These are phyloP conservation scores for Cladosporium phlei DNA, from an alignment of 2,329 filamentous ascomycete genomes.

Conservation along the genomic window DNA sequence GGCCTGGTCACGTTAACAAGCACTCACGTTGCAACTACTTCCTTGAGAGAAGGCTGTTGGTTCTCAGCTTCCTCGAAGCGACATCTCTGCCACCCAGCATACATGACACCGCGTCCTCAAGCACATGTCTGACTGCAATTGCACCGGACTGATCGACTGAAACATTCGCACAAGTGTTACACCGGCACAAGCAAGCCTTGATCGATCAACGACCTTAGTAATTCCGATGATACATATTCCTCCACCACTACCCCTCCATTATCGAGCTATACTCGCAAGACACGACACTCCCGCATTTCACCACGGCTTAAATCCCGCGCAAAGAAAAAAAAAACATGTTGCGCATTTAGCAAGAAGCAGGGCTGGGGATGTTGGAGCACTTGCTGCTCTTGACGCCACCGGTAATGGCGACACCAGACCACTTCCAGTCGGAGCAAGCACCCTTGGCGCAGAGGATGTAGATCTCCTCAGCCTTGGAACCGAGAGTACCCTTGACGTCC, in stretches of 20 bases:
- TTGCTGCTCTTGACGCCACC: conserved; percentile 46
- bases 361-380: conserved; percentile 38
- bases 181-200: not conserved
- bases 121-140: too few relatives aligned
- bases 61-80: too few relatives aligned
- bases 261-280: not conserved
- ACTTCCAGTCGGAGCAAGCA: conserved; percentile 51
- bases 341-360: conserved; percentile 8
- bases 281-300: not conserved
- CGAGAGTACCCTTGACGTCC: conserved; percentile 43
- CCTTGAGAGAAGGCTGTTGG: too few relatives aligned
- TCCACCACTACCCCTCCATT: not conserved
- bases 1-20: too few relatives aligned
- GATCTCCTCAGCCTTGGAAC: conserved; percentile 35
- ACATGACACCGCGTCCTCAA: too few relatives aligned
- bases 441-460: conserved; percentile 53
- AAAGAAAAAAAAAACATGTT: too few relatives aligned
- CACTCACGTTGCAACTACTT: too few relatives aligned
- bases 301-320: not conserved
- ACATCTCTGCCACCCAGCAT: too few relatives aligned
- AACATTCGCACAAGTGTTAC: too few relatives aligned
- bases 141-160: too few relatives aligned
- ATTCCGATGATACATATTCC: not conserved
- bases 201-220: not conserved
- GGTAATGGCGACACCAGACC: conserved; percentile 46